Evolutionary conservation across 1,284 basidiomycete species (phyloP).

Genomic region (Austroboletus novae-zelandiae): DNA sequence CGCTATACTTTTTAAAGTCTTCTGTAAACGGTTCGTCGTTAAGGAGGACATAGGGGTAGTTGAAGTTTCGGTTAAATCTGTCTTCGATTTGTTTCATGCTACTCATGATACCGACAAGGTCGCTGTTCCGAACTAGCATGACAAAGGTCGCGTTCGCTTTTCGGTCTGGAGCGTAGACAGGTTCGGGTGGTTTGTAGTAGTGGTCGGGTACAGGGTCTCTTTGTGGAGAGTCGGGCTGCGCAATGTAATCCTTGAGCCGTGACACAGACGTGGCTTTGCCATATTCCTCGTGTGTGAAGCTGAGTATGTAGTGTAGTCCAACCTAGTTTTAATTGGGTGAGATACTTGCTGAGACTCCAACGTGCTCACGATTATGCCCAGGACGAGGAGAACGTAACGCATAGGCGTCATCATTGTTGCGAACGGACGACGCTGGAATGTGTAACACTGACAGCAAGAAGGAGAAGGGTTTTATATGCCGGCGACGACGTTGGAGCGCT

Average conservation of each 20-base stretch:
- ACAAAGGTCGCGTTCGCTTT: constrained; percentile 87
- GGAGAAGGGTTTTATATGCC: background rate
- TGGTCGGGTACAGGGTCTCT: constrained; percentile 52
- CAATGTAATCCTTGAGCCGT: constrained; percentile 48
- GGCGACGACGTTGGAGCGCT: background rate
- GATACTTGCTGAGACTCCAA: background rate
- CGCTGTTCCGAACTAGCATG: constrained; percentile 81
- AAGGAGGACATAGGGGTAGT: constrained; percentile 85
- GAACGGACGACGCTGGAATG: constrained; percentile 1
- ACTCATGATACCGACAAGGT: constrained; percentile 67
- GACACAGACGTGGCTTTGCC: constrained; percentile 62
- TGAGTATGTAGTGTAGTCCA: constrained; percentile 69
- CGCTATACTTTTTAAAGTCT: constrained; percentile 66
- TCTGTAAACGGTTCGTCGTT: constrained; percentile 81
- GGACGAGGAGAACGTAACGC: constrained; percentile 68
- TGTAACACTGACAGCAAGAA: too few species aligned
- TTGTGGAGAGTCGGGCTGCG: constrained; percentile 44
- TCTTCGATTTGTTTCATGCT: constrained; percentile 82
- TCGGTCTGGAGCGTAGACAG: constrained; percentile 38
- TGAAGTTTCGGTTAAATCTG: constrained; percentile 81
- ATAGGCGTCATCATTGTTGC: constrained; percentile 73
- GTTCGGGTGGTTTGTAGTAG: constrained; percentile 48
- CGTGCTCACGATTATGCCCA: constrained; percentile 59
- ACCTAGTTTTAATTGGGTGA: constrained; percentile 42
- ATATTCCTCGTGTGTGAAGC: constrained; percentile 69